Conservation (phyloP, 208 protist species). For the Trypanosoma grayi region DNA sequence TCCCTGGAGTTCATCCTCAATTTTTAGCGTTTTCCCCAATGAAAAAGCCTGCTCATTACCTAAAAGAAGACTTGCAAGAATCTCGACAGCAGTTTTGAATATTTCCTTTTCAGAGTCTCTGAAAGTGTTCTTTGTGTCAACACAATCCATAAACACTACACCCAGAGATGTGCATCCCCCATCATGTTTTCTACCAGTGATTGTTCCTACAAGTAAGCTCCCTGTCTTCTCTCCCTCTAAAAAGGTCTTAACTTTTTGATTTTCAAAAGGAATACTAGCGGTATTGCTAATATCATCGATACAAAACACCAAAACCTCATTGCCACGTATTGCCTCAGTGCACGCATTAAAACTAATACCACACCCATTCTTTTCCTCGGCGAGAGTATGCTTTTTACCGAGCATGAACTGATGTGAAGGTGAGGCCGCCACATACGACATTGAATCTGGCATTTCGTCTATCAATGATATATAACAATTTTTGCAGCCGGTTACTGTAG, state of each 20-base stretch:
- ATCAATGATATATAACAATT: conserved; percentile 43
- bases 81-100: conserved; percentile 28
- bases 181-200: conserved; percentile 24
- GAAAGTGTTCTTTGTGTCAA: conserved; percentile 42
- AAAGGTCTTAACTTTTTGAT: conserved; percentile 25
- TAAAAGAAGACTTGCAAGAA: conserved; percentile 42
- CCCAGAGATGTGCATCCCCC: conserved; percentile 27
- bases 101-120: conserved; percentile 37
- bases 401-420: conserved; percentile 43
- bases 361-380: conserved; percentile 23
- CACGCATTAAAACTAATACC: conserved; percentile 40
- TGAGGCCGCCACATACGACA: conserved; percentile 39
- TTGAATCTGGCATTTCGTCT: conserved; percentile 1
- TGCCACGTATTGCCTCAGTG: conserved; percentile 3
- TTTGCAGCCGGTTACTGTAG: conserved; percentile 33
- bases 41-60: conserved; percentile 8
- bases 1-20: conserved; percentile 35
- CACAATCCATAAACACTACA: conserved; percentile 43
- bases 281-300: conserved; percentile 26
- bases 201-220: conserved; percentile 26
- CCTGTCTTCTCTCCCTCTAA: conserved; percentile 35
- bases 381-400: conserved; percentile 23
- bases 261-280: conserved; percentile 10
- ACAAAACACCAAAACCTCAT: conserved; percentile 11
- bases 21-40: conserved; percentile 30